These are phyloP conservation scores for Penicillium paneum DNA, from an alignment of 2,329 filamentous ascomycete species.

Conservation along the genomic window DNA sequence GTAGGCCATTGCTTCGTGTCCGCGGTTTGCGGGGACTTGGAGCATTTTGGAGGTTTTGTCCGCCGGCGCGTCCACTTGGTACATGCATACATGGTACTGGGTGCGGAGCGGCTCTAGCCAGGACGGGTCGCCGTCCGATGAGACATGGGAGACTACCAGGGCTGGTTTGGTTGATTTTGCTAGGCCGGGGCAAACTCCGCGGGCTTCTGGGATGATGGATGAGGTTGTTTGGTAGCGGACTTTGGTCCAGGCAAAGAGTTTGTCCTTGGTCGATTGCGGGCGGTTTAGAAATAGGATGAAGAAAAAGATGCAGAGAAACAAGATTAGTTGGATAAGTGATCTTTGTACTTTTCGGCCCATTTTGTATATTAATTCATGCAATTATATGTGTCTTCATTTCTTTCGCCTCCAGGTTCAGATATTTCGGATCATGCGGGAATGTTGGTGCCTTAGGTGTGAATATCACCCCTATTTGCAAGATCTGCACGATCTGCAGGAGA, in stretches of 20 bases:
- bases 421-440: not conserved
- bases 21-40: slow-evolving; percentile 47
- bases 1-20: slow-evolving; percentile 49
- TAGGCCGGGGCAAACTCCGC: slow-evolving; percentile 46
- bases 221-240: slow-evolving; percentile 43
- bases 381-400: not conserved
- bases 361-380: slow-evolving; percentile 7
- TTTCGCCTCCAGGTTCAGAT: not conserved
- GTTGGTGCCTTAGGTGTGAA: slow-evolving; percentile 1
- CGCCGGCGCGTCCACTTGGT: slow-evolving; percentile 39
- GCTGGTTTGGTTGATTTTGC: slow-evolving; percentile 41
- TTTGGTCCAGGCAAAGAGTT: slow-evolving; percentile 44
- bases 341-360: slow-evolving; percentile 40
- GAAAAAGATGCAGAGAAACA: slow-evolving; percentile 35
- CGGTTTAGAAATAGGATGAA: slow-evolving; percentile 41
- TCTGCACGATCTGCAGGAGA: not conserved
- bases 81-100: slow-evolving; percentile 48
- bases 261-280: slow-evolving; percentile 26
- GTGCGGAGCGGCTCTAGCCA: slow-evolving; percentile 43
- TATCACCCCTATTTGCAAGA: not conserved
- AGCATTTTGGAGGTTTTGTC: slow-evolving; percentile 31
- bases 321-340: slow-evolving; percentile 34
- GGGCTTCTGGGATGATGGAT: slow-evolving; percentile 33
- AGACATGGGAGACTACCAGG: slow-evolving; percentile 44
- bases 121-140: slow-evolving; percentile 40